Conservation (phyloP, 495 filamentous ascomycete genomes). For the Talaromyces nanjingensis region DNA sequence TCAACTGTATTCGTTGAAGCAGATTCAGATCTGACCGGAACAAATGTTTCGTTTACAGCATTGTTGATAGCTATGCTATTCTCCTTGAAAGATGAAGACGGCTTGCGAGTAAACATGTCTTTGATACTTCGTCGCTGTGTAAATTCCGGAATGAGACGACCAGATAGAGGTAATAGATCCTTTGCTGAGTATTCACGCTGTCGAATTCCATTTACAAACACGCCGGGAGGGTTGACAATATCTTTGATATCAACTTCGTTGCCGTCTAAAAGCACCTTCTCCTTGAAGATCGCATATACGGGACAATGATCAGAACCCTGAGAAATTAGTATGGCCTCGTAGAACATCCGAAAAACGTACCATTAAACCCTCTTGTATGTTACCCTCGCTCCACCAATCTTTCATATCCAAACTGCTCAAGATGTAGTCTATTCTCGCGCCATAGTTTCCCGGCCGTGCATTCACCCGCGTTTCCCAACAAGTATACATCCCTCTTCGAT, state of each 20-base stretch:
- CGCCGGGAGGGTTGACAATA: slow-evolving; percentile 70
- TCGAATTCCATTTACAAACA: slow-evolving; percentile 65
- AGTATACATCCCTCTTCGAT: slow-evolving; percentile 85
- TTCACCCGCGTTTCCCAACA: slow-evolving; percentile 89
- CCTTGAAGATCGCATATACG: slow-evolving; percentile 72
- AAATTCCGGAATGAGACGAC: slow-evolving; percentile 81
- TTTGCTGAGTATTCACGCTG: slow-evolving; percentile 58
- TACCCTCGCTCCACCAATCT: slow-evolving; percentile 75
- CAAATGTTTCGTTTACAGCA: background rate
- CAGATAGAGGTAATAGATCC: slow-evolving; percentile 66
- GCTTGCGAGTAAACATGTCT: slow-evolving; percentile 78
- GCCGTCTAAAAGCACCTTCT: slow-evolving; percentile 47
- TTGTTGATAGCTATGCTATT: background rate
- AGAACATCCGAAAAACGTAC: slow-evolving; percentile 25
- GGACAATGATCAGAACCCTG: slow-evolving; percentile 95
- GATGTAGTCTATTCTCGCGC: slow-evolving; percentile 88
- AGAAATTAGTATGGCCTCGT: slow-evolving; percentile 13
- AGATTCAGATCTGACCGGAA: background rate
- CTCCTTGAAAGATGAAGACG: slow-evolving; percentile 13
- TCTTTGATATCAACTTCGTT: slow-evolving; percentile 53
- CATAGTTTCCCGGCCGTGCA: slow-evolving; percentile 83
- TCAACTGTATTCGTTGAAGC: background rate
- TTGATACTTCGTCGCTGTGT: slow-evolving; percentile 76
- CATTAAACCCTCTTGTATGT: slow-evolving; percentile 93
- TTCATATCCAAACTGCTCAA: slow-evolving; percentile 76